Conservation (phyloP, 2,329 filamentous ascomycete genomes). For the Mollisia scopiformis region DNA sequence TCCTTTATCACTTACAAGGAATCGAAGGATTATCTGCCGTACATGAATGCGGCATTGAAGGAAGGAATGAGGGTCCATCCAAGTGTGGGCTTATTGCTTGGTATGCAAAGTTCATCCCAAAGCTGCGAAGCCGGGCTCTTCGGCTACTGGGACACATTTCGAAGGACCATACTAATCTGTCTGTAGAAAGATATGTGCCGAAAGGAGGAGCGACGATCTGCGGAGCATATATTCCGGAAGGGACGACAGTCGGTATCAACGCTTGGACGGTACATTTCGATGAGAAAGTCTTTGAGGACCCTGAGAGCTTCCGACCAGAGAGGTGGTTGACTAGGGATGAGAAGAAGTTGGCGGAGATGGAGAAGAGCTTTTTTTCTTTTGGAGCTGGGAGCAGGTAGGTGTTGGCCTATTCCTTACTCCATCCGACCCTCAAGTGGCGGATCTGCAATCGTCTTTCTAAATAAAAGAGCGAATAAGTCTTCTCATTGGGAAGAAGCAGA, state of each 20-base stretch:
- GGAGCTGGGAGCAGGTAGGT: conserved; percentile 36
- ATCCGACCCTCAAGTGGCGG: too few species aligned
- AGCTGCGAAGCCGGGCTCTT: too few species aligned
- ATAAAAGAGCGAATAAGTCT: too few species aligned
- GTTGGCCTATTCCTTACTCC: too few species aligned
- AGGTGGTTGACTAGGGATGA: background rate
- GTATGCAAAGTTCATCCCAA: too few species aligned
- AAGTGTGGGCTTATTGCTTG: conserved; percentile 45
- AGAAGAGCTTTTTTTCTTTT: conserved; percentile 32
- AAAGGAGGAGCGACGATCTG: conserved; percentile 39
- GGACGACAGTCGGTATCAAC: background rate
- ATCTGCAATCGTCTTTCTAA: too few species aligned
- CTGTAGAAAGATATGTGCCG: conserved; percentile 48
- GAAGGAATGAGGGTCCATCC: conserved; percentile 52
- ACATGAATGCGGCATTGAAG: conserved; percentile 50
- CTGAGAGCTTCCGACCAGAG: background rate
- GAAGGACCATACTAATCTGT: too few species aligned
- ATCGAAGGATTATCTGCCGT: conserved; percentile 39
- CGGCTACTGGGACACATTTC: too few species aligned
- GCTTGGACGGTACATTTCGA: background rate
- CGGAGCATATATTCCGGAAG: background rate
- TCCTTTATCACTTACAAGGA: conserved; percentile 38
- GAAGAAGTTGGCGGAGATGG: conserved; percentile 10
- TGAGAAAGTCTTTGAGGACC: background rate
- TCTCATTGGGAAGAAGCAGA: too few species aligned